Evolutionary conservation across 306 rosid species (phyloP), one percentile per base, ranked within the genome.

Genomic region (Vigna hirtella): DNA sequence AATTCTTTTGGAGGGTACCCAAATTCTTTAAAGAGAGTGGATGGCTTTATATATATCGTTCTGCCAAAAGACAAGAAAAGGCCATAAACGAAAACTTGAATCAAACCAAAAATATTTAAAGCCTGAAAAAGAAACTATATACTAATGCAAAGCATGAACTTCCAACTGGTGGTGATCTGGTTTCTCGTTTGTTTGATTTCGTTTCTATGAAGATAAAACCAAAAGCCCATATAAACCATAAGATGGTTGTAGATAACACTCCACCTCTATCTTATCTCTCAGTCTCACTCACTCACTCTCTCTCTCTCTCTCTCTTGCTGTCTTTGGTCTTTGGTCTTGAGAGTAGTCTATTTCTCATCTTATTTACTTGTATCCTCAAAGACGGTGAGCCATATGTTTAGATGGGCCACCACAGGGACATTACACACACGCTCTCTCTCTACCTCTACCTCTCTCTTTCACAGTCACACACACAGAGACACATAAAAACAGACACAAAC

Each of bases 31-130:
- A 82, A 76, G 77, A 81, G 75, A 57, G 76, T 34, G 34, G 38
- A 30, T 77, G 65, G 68, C 83, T 65, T 78, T 66, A 36, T 63
- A 64, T 67, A 47, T 72, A 83, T 73, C 73, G 52, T 88, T 91
- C 80, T 83, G 89, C 90, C 96, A 91, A 89, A 90, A 72, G 88
- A 86, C 86, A 87, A 88, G 88, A 86, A 83, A 80, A 84, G 79
- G 81, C 85, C 91, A 85, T 73, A 91, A 88, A 82, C 73, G 56
- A 85, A 84, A 81, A 86, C 85, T 88, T 84, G 81, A 85, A 84
- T 84, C 83, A 66, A 72, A 84, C 79, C 85, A 83, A 85, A 76
- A 80, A 62, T 40, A 74, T 69, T 88, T 81, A 79, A 68, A 73
- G 79, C 65, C 9, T 36, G 75, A 62, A 80, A 77, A 68, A 74